phyloP scores from a whole-genome alignment of 2,329 filamentous ascomycete species.

The Ophiostoma himal-ulmi region DNA sequence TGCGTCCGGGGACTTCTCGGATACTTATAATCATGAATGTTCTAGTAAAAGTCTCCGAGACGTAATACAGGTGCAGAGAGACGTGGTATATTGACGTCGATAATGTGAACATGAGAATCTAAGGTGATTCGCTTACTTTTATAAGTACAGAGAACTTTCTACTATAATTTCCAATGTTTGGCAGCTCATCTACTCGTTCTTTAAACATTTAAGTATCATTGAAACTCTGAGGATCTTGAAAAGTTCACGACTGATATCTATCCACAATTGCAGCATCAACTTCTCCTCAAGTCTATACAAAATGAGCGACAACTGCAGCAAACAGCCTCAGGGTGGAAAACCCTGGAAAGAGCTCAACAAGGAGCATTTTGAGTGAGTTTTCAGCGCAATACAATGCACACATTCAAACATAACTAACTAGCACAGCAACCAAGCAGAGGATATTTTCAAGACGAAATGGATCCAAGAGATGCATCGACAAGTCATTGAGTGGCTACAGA shows the following conservation, averaged over 20 bases:
- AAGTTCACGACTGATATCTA: not conserved
- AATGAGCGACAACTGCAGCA: not conserved
- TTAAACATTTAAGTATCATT: not conserved
- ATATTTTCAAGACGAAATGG: conserved; percentile 21
- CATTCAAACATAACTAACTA: not conserved
- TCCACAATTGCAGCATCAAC: not conserved
- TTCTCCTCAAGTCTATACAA: not conserved
- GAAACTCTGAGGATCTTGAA: not conserved
- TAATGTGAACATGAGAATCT: not conserved
- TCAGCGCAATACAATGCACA: not conserved
- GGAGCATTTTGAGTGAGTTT: conserved; percentile 24
- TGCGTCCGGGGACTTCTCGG: not conserved
- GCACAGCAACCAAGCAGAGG: conserved; percentile 14
- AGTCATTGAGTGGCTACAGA: conserved; percentile 18
- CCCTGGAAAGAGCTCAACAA: conserved; percentile 24
- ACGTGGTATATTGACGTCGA: not conserved
- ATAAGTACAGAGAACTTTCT: no score
- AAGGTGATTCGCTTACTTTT: no score
- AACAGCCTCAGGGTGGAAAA: conserved; percentile 12
- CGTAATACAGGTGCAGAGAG: not conserved
- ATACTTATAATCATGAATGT: not conserved
- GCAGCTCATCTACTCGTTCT: not conserved
- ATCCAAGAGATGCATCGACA: conserved; percentile 18
- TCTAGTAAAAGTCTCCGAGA: not conserved
- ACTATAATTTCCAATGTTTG: no score